Percentiles rank a stretch among this genome's conserved stretches.
phyloP scores from a whole-genome alignment of 2,329 filamentous ascomycete species.

The Epichloe glyceriae region DNA sequence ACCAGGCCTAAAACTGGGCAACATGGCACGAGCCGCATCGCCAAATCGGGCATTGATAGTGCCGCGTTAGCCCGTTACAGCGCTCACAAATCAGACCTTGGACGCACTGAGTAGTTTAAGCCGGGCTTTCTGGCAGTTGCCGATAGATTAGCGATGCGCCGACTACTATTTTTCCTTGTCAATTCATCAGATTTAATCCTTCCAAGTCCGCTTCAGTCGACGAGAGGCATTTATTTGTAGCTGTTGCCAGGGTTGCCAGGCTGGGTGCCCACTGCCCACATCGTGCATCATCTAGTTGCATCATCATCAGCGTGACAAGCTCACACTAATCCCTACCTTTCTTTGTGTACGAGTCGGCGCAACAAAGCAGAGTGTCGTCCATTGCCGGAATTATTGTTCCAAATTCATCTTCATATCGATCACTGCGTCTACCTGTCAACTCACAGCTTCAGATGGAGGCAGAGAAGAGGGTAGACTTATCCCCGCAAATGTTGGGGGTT shows the following conservation, averaged over 20 bases:
- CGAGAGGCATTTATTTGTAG: not conserved
- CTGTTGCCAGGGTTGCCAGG: not conserved
- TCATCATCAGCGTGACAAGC: not conserved
- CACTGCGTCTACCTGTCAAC: constrained; percentile 3
- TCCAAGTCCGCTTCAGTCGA: not conserved
- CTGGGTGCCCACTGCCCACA: not conserved
- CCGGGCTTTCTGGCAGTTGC: not conserved
- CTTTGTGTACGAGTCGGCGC: not conserved
- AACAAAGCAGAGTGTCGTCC: not conserved
- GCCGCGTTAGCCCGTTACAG: not conserved
- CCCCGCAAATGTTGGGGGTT: constrained; percentile 32
- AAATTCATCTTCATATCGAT: not conserved
- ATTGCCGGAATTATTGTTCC: not conserved
- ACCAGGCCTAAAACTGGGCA: not conserved
- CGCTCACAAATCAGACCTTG: not conserved
- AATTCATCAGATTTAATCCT: no score
- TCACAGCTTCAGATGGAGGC: not conserved
- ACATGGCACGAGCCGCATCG: not conserved
- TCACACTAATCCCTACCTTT: not conserved
- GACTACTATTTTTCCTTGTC: not conserved
- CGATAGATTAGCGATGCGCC: not conserved
- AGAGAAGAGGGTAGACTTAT: constrained; percentile 30
- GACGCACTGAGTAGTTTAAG: not conserved
- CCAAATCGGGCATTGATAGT: not conserved
- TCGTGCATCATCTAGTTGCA: no score